These are phyloP conservation scores for Melanogaster broomeanus DNA, from an alignment of 768 basidiomycete genomes.

Conservation along the genomic window DNA sequence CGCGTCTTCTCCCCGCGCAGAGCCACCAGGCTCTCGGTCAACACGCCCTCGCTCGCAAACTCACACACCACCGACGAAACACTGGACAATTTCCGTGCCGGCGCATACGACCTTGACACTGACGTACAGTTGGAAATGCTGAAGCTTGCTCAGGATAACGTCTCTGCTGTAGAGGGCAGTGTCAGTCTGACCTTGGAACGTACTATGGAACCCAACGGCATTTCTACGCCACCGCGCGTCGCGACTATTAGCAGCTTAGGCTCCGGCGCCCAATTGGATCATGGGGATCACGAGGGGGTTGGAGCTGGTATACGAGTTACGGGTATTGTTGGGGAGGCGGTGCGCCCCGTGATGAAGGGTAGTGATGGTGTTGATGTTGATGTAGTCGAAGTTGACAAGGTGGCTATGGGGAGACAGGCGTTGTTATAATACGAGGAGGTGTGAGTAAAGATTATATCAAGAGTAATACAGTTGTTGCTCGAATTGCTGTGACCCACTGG, in stretches of 20 bases:
- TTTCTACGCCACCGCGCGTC: conserved; percentile 5
- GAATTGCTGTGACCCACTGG: no score
- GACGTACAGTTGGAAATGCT: conserved; percentile 28
- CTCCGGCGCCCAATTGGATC: background rate
- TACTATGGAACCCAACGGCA: background rate
- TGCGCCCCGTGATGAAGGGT: background rate
- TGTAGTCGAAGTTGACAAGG: background rate
- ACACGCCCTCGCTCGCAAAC: conserved; percentile 19
- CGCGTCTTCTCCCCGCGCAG: conserved; percentile 11
- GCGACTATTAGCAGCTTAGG: background rate
- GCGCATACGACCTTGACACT: conserved; percentile 28
- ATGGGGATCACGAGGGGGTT: conserved; percentile 13
- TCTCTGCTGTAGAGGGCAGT: conserved; percentile 15
- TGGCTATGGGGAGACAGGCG: background rate
- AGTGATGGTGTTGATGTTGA: background rate
- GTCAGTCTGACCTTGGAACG: background rate
- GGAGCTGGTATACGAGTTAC: background rate
- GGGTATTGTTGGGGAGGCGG: background rate
- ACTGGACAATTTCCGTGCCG: conserved; percentile 17
- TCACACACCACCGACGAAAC: conserved; percentile 27
- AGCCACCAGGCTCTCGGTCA: conserved; percentile 19
- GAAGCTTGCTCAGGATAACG: conserved; percentile 21
- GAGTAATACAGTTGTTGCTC: background rate
- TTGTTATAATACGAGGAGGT: background rate
- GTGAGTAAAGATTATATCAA: background rate